Evolutionary conservation across 2,329 filamentous ascomycete genomes (phyloP), one percentile per base, ranked within the genome.

Genomic region (Phoma sp.): DNA sequence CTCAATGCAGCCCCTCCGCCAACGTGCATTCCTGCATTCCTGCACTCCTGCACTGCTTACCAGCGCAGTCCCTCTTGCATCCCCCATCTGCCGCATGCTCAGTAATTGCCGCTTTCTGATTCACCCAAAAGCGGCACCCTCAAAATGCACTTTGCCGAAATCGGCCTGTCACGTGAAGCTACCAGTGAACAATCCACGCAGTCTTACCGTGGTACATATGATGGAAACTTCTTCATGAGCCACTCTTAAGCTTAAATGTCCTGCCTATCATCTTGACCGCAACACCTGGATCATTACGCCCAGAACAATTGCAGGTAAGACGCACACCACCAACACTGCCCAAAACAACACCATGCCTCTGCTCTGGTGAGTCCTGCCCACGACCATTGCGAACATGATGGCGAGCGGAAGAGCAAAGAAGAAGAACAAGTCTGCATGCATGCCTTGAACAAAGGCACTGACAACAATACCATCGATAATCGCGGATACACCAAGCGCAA

Each of bases 151-250:
- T 49, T 49, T 43, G 34, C 40, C 46, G 25, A 36, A 32, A 18
- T 46, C 40, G 43, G 40, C 3, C 5, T 11, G 25, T 55, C 52
- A 55, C 52, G 52, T 55, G 52, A n/a, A n/a, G n/a, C n/a, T n/a
- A n/a, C n/a, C n/a, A n/a, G n/a, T n/a, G n/a, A n/a, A n/a, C n/a
- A n/a, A n/a, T n/a, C n/a, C n/a, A n/a, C n/a, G n/a, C n/a, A n/a
- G n/a, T n/a, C n/a, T n/a, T n/a, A n/a, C n/a, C n/a, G n/a, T n/a
- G n/a, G n/a, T n/a, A n/a, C n/a, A n/a, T n/a, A n/a, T n/a, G n/a
- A n/a, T n/a, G n/a, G n/a, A n/a, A n/a, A n/a, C n/a, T n/a, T n/a
- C n/a, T n/a, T n/a, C n/a, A n/a, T n/a, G n/a, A n/a, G n/a, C n/a
- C n/a, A n/a, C n/a, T n/a, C n/a, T n/a, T n/a, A n/a, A n/a, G n/a